Conservation (phyloP, 768 basidiomycete genomes). For the Pisolithus marmoratus region DNA sequence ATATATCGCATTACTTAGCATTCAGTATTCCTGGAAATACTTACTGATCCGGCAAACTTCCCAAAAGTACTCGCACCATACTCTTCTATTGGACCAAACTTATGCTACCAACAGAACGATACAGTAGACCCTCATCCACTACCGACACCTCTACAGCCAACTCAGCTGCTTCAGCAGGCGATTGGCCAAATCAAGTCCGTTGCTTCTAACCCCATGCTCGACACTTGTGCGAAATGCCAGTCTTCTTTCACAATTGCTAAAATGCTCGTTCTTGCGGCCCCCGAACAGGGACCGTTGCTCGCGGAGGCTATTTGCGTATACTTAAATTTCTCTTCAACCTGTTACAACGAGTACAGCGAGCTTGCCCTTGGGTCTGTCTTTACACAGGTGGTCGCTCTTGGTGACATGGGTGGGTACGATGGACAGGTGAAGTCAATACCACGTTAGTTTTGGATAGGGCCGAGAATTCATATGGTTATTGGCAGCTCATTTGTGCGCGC, state of each 20-base stretch:
- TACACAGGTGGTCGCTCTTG: slow-evolving; percentile 43
- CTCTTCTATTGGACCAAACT: background rate
- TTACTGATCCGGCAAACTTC: slow-evolving; percentile 60
- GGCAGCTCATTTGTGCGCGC: slow-evolving; percentile 30
- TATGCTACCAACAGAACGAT: slow-evolving; percentile 29
- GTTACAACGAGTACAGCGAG: slow-evolving; percentile 29
- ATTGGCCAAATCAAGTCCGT: slow-evolving; percentile 35
- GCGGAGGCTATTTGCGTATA: slow-evolving; percentile 37
- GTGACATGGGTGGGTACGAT: slow-evolving; percentile 43
- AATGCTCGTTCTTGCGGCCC: slow-evolving; percentile 38
- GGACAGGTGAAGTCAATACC: slow-evolving; percentile 34
- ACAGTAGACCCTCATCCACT: slow-evolving; percentile 40
- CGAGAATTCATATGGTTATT: background rate
- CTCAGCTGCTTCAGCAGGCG: slow-evolving; percentile 34
- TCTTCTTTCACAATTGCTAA: slow-evolving; percentile 35
- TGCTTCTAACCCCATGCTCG: slow-evolving; percentile 30
- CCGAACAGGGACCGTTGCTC: slow-evolving; percentile 37
- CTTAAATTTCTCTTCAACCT: slow-evolving; percentile 34
- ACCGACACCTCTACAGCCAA: slow-evolving; percentile 30
- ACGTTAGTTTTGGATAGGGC: background rate
- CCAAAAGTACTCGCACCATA: slow-evolving; percentile 31
- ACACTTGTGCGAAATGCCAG: slow-evolving; percentile 36
- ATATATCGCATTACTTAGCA: slow-evolving; percentile 33
- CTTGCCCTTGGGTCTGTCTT: slow-evolving; percentile 38
- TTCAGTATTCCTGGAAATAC: slow-evolving; percentile 45